Evolutionary conservation across 306 rosid genomes (phyloP).

Genomic region (Heteromeles arbutifolia): DNA sequence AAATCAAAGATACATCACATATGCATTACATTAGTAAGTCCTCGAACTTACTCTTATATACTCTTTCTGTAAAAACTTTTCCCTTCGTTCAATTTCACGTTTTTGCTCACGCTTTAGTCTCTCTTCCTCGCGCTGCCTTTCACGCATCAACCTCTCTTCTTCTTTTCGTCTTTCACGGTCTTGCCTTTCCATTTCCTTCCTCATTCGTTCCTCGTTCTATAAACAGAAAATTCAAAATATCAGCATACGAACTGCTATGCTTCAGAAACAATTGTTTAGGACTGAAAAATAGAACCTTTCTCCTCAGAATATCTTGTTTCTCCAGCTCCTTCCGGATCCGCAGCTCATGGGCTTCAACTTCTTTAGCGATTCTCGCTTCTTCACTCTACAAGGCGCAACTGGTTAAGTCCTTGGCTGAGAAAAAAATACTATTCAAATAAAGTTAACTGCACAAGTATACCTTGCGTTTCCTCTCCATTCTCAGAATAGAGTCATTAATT

Average conservation of each 20-base stretch:
- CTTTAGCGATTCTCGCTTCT: constrained; percentile 62
- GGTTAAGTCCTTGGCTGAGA: constrained; percentile 11
- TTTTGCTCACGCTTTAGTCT: constrained; percentile 81
- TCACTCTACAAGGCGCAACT: constrained; percentile 49
- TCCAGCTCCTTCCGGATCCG: constrained; percentile 86
- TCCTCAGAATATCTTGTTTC: constrained; percentile 84
- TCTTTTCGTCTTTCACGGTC: constrained; percentile 92
- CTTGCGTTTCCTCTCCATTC: constrained; percentile 81
- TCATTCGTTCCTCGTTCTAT: constrained; percentile 77
- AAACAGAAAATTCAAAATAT: constrained; percentile 16
- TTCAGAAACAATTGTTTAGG: neutral
- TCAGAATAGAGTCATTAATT: constrained; percentile 38
- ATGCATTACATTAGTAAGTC: neutral
- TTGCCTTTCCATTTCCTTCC: constrained; percentile 85
- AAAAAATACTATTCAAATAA: neutral
- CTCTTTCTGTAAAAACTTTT: constrained; percentile 79
- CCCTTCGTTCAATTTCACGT: constrained; percentile 86
- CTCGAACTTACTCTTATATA: constrained; percentile 56
- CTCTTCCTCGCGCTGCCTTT: constrained; percentile 83
- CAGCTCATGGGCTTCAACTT: constrained; percentile 75
- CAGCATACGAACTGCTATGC: neutral
- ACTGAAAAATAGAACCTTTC: constrained; percentile 51
- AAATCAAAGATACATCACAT: constrained; percentile 8
- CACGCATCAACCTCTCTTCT: constrained; percentile 93
- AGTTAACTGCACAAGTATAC: constrained; percentile 32